These are phyloP conservation scores for Podospora australis DNA, from an alignment of 495 filamentous ascomycete species.

Conservation along the genomic window DNA sequence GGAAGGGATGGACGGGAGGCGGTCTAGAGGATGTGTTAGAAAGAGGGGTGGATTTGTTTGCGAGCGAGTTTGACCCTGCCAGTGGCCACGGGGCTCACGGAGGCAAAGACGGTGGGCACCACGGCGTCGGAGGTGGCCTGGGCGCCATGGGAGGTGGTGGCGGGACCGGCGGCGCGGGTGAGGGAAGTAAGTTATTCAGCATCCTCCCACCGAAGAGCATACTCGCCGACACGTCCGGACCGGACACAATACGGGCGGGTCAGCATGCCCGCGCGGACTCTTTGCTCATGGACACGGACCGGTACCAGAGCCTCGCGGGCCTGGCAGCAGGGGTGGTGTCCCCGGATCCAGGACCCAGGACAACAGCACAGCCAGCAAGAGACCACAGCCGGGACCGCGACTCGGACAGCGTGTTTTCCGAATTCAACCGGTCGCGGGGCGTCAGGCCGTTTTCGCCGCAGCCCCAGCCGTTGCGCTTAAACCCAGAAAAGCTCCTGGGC, in stretches of 20 bases:
- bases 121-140: conserved; percentile 11
- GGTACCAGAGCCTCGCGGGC: conserved; percentile 46
- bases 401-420: conserved; percentile 45
- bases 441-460: conserved; percentile 51
- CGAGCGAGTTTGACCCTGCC: conserved; percentile 33
- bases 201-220: conserved; percentile 53
- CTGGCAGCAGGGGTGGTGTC: conserved; percentile 2
- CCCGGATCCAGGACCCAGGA: neutral
- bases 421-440: conserved; percentile 41
- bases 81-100: conserved; percentile 15
- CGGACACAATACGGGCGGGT: too few species aligned
- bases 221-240: conserved; percentile 35
- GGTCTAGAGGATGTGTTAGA: conserved; percentile 57
- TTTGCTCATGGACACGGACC: conserved; percentile 36
- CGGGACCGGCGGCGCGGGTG: conserved; percentile 24
- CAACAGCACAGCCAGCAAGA: too few species aligned
- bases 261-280: conserved; percentile 43
- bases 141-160: conserved; percentile 11
- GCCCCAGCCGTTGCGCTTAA: conserved; percentile 33
- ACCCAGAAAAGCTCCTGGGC: conserved; percentile 34
- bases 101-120: conserved; percentile 11
- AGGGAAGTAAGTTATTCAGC: conserved; percentile 48
- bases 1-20: conserved; percentile 59
- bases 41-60: conserved; percentile 55
- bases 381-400: conserved; percentile 18